phyloP scores from a whole-genome alignment of 805 yeast species.

The Komagataella kurtzmanii region DNA sequence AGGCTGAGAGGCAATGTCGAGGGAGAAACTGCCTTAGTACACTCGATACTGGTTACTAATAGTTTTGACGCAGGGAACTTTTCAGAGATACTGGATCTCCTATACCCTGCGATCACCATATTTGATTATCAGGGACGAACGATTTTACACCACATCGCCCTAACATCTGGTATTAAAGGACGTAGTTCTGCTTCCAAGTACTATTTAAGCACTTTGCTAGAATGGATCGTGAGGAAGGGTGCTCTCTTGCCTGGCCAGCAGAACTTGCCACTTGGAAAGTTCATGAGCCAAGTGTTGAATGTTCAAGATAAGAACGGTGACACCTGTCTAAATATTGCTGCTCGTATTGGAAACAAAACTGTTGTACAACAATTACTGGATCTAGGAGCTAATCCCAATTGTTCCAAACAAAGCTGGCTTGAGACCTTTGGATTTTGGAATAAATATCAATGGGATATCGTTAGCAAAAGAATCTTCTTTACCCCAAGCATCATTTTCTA shows the following conservation, averaged over 20 bases:
- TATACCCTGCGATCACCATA: constrained; percentile 61
- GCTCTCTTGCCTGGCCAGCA: constrained; percentile 25
- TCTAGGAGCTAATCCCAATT: constrained; percentile 72
- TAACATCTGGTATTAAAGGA: constrained; percentile 67
- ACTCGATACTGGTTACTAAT: constrained; percentile 77
- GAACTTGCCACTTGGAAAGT: constrained; percentile 35
- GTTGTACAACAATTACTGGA: constrained; percentile 72
- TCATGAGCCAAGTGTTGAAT: constrained; percentile 64
- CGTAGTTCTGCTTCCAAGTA: constrained; percentile 62
- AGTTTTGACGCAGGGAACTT: constrained; percentile 72
- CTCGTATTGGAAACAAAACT: constrained; percentile 72
- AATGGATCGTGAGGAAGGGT: constrained; percentile 61
- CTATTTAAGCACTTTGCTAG: constrained; percentile 57
- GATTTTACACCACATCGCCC: constrained; percentile 75
- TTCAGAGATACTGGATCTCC: constrained; percentile 48
- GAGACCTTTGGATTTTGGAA: constrained; percentile 78
- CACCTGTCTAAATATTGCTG: constrained; percentile 87
- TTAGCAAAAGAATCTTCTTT: neutral
- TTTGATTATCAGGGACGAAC: constrained; percentile 65
- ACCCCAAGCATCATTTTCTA: neutral
- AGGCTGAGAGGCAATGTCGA: constrained; percentile 61
- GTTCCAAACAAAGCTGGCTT: constrained; percentile 78
- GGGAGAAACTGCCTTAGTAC: constrained; percentile 80
- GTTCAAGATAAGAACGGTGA: constrained; percentile 91
- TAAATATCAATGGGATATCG: constrained; percentile 23